Evolutionary conservation across 2,329 filamentous ascomycete genomes (phyloP).

Genomic region (Claviceps sp.): DNA sequence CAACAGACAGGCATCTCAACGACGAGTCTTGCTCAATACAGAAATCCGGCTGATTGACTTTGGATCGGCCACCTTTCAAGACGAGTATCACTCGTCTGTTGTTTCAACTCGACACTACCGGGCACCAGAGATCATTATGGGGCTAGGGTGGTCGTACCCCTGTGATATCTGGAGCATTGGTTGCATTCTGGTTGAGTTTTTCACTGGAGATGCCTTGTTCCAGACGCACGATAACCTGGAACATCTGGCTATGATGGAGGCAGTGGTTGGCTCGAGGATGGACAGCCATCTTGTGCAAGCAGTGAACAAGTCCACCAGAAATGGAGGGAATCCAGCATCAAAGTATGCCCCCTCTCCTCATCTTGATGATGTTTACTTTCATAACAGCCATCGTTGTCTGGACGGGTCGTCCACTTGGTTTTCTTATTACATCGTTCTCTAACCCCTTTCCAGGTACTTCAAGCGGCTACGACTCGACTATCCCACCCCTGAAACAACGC

Average conservation of each 20-base stretch:
- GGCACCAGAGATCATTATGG: slow-evolving; percentile 57
- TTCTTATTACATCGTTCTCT: neutral
- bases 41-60: slow-evolving; percentile 61
- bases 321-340: slow-evolving; percentile 45
- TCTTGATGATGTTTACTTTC: neutral
- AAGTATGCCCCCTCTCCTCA: slow-evolving; percentile 33
- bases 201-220: slow-evolving; percentile 57
- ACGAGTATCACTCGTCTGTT: slow-evolving; percentile 60
- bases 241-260: slow-evolving; percentile 65
- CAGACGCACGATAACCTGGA: slow-evolving; percentile 62
- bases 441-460: slow-evolving; percentile 40
- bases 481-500: slow-evolving; percentile 47
- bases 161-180: slow-evolving; percentile 66
- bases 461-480: slow-evolving; percentile 53
- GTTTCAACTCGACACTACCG: slow-evolving; percentile 58
- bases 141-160: slow-evolving; percentile 57
- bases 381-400: neutral
- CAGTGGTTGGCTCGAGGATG: slow-evolving; percentile 46
- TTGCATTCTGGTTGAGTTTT: slow-evolving; percentile 60
- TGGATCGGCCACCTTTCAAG: slow-evolving; percentile 58
- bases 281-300: slow-evolving; percentile 41
- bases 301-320: slow-evolving; percentile 37
- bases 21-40: slow-evolving; percentile 51
- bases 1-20: slow-evolving; percentile 47
- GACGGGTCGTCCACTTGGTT: neutral